Conservation (phyloP, 768 basidiomycete species). For the Epithele typhae region DNA sequence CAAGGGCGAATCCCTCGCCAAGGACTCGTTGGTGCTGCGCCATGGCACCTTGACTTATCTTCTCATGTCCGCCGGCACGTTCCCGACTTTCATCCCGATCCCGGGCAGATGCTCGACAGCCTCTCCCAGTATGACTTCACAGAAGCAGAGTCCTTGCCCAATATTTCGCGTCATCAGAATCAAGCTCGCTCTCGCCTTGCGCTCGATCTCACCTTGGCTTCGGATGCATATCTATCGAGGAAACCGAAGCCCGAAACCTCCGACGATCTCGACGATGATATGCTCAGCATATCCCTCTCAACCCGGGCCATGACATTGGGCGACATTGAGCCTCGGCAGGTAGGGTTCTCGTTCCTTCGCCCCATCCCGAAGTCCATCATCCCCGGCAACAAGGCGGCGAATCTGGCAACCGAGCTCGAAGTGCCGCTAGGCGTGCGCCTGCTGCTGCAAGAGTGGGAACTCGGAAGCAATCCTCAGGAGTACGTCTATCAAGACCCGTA, state of each 20-base stretch:
- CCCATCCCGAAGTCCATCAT: conserved; percentile 36
- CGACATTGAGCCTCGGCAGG: conserved; percentile 45
- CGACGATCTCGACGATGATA: conserved; percentile 23
- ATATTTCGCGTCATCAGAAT: conserved; percentile 43
- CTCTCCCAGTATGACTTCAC: conserved; percentile 43
- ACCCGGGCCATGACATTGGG: conserved; percentile 44
- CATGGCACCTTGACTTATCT: conserved; percentile 52
- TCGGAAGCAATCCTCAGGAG: conserved; percentile 45
- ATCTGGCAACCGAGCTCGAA: neutral
- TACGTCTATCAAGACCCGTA: conserved; percentile 58
- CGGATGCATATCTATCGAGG: conserved; percentile 49
- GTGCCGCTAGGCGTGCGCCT: conserved; percentile 48
- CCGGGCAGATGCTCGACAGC: conserved; percentile 31
- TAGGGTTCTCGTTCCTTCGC: conserved; percentile 59
- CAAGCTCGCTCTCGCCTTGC: conserved; percentile 58
- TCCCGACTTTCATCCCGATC: conserved; percentile 32
- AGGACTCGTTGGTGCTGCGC: conserved; percentile 35
- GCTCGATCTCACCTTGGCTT: conserved; percentile 58
- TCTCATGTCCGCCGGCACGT: conserved; percentile 42
- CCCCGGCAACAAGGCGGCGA: conserved; percentile 12
- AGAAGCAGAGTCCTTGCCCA: conserved; percentile 31
- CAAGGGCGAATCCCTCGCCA: conserved; percentile 43
- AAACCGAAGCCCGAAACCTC: conserved; percentile 29
- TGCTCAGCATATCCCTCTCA: conserved; percentile 57
- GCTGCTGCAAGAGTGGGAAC: conserved; percentile 65